Conservation (phyloP, 2,329 filamentous ascomycete species). For the Westerdykella aurantiaca region DNA sequence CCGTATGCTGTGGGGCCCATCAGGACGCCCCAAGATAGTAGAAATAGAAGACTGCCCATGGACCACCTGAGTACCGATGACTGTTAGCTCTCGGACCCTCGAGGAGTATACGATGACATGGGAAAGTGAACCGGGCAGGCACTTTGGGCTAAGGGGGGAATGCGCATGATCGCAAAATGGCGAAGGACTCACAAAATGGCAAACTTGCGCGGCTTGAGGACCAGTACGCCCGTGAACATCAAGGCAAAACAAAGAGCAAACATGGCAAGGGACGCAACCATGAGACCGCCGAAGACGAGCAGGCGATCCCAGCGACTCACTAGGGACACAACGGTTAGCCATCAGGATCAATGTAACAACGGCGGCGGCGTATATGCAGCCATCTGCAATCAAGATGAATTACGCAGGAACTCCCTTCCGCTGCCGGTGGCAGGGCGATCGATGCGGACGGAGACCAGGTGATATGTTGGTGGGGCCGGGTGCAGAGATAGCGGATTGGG, state of each 20-base stretch:
- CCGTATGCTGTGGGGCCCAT: slow-evolving; percentile 83
- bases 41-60: slow-evolving; percentile 82
- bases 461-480: slow-evolving; percentile 14
- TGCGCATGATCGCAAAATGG: slow-evolving; percentile 38
- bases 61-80: slow-evolving; percentile 67
- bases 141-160: slow-evolving; percentile 32
- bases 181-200: slow-evolving; percentile 78
- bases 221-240: slow-evolving; percentile 66
- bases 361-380: slow-evolving; percentile 30
- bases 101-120: slow-evolving; percentile 20
- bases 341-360: slow-evolving; percentile 14
- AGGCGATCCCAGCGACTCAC: slow-evolving; percentile 97
- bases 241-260: slow-evolving; percentile 91
- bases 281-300: slow-evolving; percentile 86
- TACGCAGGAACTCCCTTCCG: slow-evolving; percentile 41
- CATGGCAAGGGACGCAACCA: slow-evolving; percentile 80
- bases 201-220: slow-evolving; percentile 83
- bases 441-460: slow-evolving; percentile 22
- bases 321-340: slow-evolving; percentile 42
- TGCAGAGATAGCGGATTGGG: slow-evolving; percentile 11
- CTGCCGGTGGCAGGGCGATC: slow-evolving; percentile 28
- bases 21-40: slow-evolving; percentile 86
- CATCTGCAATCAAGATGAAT: slow-evolving; percentile 33
- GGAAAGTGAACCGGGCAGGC: slow-evolving; percentile 26
- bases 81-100: slow-evolving; percentile 32